phyloP scores from a whole-genome alignment of 805 yeast species.

The Sugiyamaella boreocaroliniensis region DNA sequence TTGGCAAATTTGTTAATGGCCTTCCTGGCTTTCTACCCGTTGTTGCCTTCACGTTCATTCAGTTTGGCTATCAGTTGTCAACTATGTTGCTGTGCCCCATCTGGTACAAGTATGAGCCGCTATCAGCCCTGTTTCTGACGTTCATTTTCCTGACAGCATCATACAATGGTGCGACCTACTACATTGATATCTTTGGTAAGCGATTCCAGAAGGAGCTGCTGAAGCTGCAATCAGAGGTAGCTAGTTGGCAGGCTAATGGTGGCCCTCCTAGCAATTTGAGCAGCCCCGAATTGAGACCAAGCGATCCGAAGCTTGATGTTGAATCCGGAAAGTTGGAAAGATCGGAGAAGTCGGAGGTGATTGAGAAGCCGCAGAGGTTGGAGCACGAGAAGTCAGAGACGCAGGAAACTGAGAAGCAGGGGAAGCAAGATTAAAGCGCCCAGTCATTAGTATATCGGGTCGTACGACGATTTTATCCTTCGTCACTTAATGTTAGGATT shows the following conservation, averaged over 20 bases:
- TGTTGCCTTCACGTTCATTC: slow-evolving; percentile 76
- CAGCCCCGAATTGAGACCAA: slow-evolving; percentile 2
- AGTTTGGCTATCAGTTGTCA: slow-evolving; percentile 74
- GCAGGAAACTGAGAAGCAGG: no score
- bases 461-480: no score
- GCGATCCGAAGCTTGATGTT: not conserved
- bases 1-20: slow-evolving; percentile 74
- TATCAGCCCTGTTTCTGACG: slow-evolving; percentile 61
- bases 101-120: slow-evolving; percentile 66
- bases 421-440: no score
- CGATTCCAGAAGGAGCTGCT: slow-evolving; percentile 80
- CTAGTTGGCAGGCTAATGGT: slow-evolving; percentile 42
- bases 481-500: no score
- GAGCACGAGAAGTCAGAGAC: no score
- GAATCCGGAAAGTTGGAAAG: not conserved
- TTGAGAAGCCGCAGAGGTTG: no score
- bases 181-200: slow-evolving; percentile 85
- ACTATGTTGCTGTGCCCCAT: slow-evolving; percentile 88
- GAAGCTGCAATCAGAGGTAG: slow-evolving; percentile 64
- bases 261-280: slow-evolving; percentile 4
- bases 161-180: slow-evolving; percentile 92
- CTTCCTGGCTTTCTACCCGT: slow-evolving; percentile 85
- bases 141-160: slow-evolving; percentile 74
- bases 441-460: no score
- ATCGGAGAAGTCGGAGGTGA: not conserved